Evolutionary conservation across 371 early-diverging fungal genomes (phyloP), one percentile per base, ranked within the genome.

Genomic region (Ecytonucleospora hepatopenaei): DNA sequence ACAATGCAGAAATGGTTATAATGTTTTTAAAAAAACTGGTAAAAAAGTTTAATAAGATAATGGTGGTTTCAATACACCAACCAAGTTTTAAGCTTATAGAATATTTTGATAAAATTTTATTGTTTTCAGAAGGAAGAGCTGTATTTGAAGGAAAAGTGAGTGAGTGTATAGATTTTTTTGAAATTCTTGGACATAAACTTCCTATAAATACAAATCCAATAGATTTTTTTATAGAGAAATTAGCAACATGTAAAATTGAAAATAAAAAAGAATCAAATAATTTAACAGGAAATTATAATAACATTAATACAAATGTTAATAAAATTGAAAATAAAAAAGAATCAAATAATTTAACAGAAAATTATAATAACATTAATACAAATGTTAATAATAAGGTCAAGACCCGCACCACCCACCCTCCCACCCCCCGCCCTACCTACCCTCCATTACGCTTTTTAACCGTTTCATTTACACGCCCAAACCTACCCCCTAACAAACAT

Each of bases 31-130:
- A 86, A 5, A 82, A 84, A 0, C 73, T 93, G 0, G 82, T 84
- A 26, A 80, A 83, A 27, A 85, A 86, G 65, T n/a, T n/a, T n/a
- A 86, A 87, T 47, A 85, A 89, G 21, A 91, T 92, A 0, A 85
- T 94, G 27, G 81, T 92, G 1, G 87, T 88, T 71, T 89, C 89
- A 12, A 90, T 92, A 33, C 92, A 94, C 71, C 92, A 92, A 69
- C 95, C 95, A 2, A 84, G 92, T 15, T 85, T 86, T 15, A 88
- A 92, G 65, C 89, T 92, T 51, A 88, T 88, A 51, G 81, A 85
- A 21, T 76, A 89, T 63, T 90, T 94, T 80, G 90, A 91, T 76
- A 84, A 85, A 28, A 78, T 92, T 5, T 76, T 92, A 8, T 79
- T 94, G 26, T 80, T 94, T 46, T 85, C 88, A 24, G 71, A 78